These are phyloP conservation scores for Saccharomyces hybrid DNA, from an alignment of 1,139 yeast genomes.

Conservation along the genomic window DNA sequence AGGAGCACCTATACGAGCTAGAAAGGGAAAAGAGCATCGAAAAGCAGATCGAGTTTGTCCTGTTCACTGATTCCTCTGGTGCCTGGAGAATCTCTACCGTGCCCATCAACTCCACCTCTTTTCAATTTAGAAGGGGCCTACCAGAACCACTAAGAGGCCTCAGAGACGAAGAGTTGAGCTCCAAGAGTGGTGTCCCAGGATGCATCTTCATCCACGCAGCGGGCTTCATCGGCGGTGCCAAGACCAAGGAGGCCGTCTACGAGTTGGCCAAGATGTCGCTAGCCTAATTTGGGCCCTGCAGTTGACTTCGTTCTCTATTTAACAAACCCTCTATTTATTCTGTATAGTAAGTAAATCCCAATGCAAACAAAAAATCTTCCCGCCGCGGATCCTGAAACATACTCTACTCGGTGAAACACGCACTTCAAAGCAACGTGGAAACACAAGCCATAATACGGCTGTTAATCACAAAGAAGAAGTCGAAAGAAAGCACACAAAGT, in stretches of 20 bases:
- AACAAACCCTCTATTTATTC: not conserved
- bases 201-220: conserved; percentile 93
- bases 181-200: conserved; percentile 68
- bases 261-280: conserved; percentile 56
- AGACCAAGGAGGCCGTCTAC: conserved; percentile 69
- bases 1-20: conserved; percentile 74
- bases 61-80: conserved; percentile 64
- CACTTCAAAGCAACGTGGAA: not conserved
- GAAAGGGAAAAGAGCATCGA: conserved; percentile 53
- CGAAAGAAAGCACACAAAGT: not conserved
- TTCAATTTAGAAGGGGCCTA: conserved; percentile 76
- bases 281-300: not conserved
- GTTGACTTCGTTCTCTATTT: not conserved
- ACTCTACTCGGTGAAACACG: not conserved
- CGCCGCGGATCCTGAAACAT: not conserved
- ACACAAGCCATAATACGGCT: not conserved
- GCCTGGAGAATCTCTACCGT: conserved; percentile 93
- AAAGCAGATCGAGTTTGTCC: conserved; percentile 55
- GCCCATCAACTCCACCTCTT: conserved; percentile 63
- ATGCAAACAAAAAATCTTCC: not conserved
- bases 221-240: conserved; percentile 95
- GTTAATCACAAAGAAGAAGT: not conserved
- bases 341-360: not conserved
- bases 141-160: conserved; percentile 93
- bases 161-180: conserved; percentile 74